A percentile compares a stretch with the other conserved stretches of the same genome.
Conservation (phyloP, 345 rosid genomes). For the Geranium rotundifolium region DNA sequence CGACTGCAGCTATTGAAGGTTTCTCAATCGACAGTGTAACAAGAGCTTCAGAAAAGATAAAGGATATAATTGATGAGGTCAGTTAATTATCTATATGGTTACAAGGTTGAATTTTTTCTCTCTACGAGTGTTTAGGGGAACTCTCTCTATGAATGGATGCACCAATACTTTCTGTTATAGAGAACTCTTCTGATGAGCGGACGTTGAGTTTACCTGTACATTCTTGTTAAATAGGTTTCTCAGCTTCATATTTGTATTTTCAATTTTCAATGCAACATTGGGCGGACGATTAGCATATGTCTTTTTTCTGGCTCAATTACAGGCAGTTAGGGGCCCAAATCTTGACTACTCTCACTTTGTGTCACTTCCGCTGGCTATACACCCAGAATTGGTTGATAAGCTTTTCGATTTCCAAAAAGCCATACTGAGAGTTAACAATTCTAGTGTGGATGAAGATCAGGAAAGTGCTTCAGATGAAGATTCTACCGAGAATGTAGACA, state of each 20-base stretch:
- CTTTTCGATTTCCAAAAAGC: conserved; percentile 61
- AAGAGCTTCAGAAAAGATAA: conserved; percentile 58
- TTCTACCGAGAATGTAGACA: conserved; percentile 15
- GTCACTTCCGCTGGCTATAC: conserved; percentile 81
- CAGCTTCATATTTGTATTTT: background rate
- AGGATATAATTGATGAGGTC: conserved; percentile 54
- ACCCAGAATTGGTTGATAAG: conserved; percentile 66
- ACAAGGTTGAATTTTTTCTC: background rate
- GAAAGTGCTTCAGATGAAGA: conserved; percentile 31
- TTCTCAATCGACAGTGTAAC: conserved; percentile 45
- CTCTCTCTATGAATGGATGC: background rate
- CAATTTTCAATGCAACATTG: background rate
- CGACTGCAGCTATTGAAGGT: conserved; percentile 62
- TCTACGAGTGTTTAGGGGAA: background rate
- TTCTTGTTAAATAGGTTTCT: background rate
- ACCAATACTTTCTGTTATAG: too few species aligned
- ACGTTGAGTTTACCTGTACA: too few species aligned
- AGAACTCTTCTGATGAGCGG: too few species aligned
- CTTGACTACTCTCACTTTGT: conserved; percentile 81
- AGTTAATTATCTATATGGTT: conserved; percentile 9
- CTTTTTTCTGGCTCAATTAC: conserved; percentile 9
- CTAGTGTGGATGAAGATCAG: conserved; percentile 13
- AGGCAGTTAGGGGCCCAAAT: conserved; percentile 57
- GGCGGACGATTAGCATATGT: background rate
- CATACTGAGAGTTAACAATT: conserved; percentile 31